Conservation (phyloP, 2,329 filamentous ascomycete species). For the Gnomoniopsis sp. region DNA sequence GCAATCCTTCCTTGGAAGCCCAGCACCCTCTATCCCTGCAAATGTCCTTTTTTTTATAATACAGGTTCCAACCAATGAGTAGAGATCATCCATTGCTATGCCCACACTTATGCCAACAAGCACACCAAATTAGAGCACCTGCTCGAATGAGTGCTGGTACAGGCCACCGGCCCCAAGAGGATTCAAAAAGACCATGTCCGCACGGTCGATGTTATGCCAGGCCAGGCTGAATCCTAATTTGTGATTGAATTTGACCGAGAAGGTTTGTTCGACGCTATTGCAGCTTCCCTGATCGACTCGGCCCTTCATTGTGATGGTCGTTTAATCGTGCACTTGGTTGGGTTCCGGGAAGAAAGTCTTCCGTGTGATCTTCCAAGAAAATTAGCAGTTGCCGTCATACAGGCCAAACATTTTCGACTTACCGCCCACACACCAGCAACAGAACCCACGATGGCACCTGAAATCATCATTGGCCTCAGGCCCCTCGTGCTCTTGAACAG, state of each 20-base stretch:
- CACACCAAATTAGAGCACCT: constrained; percentile 20
- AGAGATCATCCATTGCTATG: constrained; percentile 50
- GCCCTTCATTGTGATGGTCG: too few species aligned
- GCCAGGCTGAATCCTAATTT: background rate
- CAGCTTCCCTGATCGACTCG: constrained; percentile 10
- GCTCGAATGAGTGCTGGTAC: constrained; percentile 17
- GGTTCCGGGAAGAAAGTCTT: constrained; percentile 24
- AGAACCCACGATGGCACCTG: constrained; percentile 81
- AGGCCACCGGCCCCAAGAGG: background rate
- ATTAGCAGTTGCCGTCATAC: background rate
- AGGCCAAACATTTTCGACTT: constrained; percentile 39
- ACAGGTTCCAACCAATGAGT: constrained; percentile 48
- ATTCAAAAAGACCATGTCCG: background rate
- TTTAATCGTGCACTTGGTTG: background rate
- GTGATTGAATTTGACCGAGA: background rate
- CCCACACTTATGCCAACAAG: constrained; percentile 21
- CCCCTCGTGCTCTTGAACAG: constrained; percentile 96
- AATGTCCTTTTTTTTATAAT: constrained; percentile 37
- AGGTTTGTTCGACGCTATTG: constrained; percentile 14
- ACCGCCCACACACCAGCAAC: constrained; percentile 90
- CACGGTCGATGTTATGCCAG: background rate
- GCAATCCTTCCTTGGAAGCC: background rate
- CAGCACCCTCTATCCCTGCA: constrained; percentile 25
- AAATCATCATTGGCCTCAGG: constrained; percentile 88
- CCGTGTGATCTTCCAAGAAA: constrained; percentile 20